phyloP scores from a whole-genome alignment of 2,329 filamentous ascomycete genomes.

The Neonectria ditissima region DNA sequence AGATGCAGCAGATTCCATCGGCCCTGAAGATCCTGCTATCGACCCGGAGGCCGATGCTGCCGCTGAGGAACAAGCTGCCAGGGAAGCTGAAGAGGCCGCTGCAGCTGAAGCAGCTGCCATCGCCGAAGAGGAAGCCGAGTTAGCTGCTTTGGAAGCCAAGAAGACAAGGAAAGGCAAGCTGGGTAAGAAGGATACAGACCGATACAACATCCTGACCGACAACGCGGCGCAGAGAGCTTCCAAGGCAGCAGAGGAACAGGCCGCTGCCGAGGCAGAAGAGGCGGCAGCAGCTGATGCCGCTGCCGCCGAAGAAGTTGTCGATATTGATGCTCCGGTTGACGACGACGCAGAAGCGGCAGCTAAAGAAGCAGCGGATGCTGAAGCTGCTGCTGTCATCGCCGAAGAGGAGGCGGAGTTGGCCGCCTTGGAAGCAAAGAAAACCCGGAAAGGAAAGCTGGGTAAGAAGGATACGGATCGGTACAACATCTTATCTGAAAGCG shows the following conservation, averaged over 20 bases:
- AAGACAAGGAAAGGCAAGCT: slow-evolving; percentile 62
- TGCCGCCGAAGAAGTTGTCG: slow-evolving; percentile 41
- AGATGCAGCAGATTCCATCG: slow-evolving; percentile 24
- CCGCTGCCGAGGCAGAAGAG: slow-evolving; percentile 31
- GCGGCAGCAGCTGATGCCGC: slow-evolving; percentile 38
- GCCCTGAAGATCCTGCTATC: slow-evolving; percentile 22
- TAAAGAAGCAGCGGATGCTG: slow-evolving; percentile 18
- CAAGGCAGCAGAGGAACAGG: slow-evolving; percentile 53
- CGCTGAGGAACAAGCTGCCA: slow-evolving; percentile 4
- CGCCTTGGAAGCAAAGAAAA: slow-evolving; percentile 60
- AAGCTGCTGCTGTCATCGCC: slow-evolving; percentile 33
- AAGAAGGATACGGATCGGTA: slow-evolving; percentile 62
- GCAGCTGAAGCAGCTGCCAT: slow-evolving; percentile 28
- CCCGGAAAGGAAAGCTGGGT: slow-evolving; percentile 59
- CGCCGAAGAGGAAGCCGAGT: slow-evolving; percentile 52
- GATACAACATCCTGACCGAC: slow-evolving; percentile 52
- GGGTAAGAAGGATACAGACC: slow-evolving; percentile 60
- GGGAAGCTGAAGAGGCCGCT: slow-evolving; percentile 30
- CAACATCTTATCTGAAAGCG: slow-evolving; percentile 51
- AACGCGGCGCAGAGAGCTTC: slow-evolving; percentile 52
- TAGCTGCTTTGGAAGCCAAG: slow-evolving; percentile 58
- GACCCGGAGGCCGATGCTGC: slow-evolving; percentile 44
- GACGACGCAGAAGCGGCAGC: slow-evolving; percentile 25
- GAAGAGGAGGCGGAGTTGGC: slow-evolving; percentile 53
- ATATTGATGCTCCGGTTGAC: slow-evolving; percentile 34